Conservation (phyloP, 306 rosid species). For the Castanea sativa region DNA sequence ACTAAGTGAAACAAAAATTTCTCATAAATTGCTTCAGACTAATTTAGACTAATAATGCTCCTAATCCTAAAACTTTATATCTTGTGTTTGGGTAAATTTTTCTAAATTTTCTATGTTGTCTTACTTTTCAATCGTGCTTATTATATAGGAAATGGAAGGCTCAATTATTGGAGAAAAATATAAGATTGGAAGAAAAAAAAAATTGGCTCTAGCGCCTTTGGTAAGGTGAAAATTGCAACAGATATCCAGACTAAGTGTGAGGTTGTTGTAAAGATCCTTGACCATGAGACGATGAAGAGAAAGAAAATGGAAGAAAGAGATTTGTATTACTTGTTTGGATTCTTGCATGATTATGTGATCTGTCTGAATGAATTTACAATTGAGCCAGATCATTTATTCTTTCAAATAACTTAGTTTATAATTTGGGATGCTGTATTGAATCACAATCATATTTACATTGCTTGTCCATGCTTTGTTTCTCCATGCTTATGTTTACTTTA, state of each 20-base stretch:
- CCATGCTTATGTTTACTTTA: not conserved
- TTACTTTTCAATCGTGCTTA: no score
- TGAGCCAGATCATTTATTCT: not conserved
- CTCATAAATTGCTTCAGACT: not conserved
- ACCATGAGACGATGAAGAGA: conserved; percentile 63
- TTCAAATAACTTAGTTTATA: not conserved
- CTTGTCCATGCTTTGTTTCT: not conserved
- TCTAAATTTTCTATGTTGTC: not conserved
- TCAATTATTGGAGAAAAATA: no score
- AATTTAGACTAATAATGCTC: not conserved
- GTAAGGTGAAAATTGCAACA: no score
- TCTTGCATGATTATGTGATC: not conserved
- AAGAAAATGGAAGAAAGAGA: conserved; percentile 97
- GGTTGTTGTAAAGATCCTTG: conserved; percentile 93
- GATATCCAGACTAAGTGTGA: conserved; percentile 22
- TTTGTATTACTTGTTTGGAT: conserved; percentile 19
- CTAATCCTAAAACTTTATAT: not conserved
- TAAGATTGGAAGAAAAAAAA: no score
- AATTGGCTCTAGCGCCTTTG: no score
- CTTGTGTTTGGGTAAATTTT: not conserved
- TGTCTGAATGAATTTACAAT: not conserved
- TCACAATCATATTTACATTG: not conserved
- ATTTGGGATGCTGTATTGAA: conserved; percentile 7
- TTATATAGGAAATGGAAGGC: no score
- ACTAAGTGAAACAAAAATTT: conserved; percentile 15